Evolutionary conservation across 176 grass and related monocot species (phyloP), one percentile per base, ranked within the genome.

Genomic region (Dactylis glomerata): DNA sequence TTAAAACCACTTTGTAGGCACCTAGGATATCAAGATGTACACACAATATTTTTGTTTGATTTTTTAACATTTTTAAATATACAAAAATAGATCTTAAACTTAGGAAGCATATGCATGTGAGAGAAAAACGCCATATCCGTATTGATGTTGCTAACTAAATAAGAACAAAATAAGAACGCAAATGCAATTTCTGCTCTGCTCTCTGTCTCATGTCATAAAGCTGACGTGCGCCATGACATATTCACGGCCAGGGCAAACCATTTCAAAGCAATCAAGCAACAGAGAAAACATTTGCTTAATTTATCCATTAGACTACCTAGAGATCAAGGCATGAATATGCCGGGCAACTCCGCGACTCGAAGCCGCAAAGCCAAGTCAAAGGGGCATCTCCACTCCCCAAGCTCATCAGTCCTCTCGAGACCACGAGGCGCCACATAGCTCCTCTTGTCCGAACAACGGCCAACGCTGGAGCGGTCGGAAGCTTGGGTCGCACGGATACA

Each of bases 401-500:
- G 44, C 44, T 46, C 44, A 2, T 12, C 23, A 15, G 1, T 4
- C 56, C 44, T 23, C 31, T 23, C 20, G 58, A 31, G 5, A 31
- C 58, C 58, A 22, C 34, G 9, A 68, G 66, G 66, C 66, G 66
- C 66, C 10, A n/a, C 65, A 0, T 68, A 24, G 8, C 3, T 9
- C 55, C 14, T 28, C 58, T 62, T 62, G 4, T 28, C 58, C 58
- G 12, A 62, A 5, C 8, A 22, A 22, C 7, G 34, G 4, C 20
- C 13, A 70, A 8, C 68, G 5, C 1, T 15, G 13, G 37, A 41
- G 49, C 38, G 11, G 26, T 10, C 61, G 5, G 13, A 27, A 41
- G 73, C 83, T 86, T 90, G 83, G 6, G 34, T 34, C 28, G 26
- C 69, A 78, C 79, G 83, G 66, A 83, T 86, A 78, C 88, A 83